Evolutionary conservation across 768 basidiomycete genomes (phyloP), one percentile per base, ranked within the genome.

Genomic region (Fistulinella prunicolor): DNA sequence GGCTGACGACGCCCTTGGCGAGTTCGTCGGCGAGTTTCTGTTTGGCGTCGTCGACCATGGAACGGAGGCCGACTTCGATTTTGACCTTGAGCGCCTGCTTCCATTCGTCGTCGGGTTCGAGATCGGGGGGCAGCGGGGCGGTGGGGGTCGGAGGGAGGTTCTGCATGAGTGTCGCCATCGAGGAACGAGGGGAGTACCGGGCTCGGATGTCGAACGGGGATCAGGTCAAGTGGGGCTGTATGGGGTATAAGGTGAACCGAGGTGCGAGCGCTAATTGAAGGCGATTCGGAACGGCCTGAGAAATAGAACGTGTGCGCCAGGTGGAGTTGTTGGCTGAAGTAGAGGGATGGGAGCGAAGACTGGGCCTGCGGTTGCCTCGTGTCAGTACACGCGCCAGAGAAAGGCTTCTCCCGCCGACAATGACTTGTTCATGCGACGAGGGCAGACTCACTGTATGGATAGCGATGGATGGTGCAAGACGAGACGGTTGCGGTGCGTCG

Each of bases 31-130:
- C 73, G 30, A 80, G 65, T 49, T 78, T 80, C 48, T 79, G 74
- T 66, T 82, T 82, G 17, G 86, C 80, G 50, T 85, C 85, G 46
- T 82, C 75, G 50, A 85, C 75, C 54, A 65, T 62, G 38, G 64
- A 58, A 30, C 54, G 59, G 42, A 73, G 59, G 8, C 67, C 68
- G 2, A 71, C 69, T 55, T 81, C 78, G 57, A 89, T 85, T 57
- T 73, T 70, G 34, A 73, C 70, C 58, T 60, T 69, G 56, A 80
- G 66, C 2, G 56, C 47, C 28, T 56, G 60, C 60, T 81, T 83
- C 81, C 82, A 83, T 49, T 70, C 65, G 2, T 77, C 74, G 64
- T 80, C 75, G 3, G 79, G 81, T 55, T 82, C 81, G 37, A 65
- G 54, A 57, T 70, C 63, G 28, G 50, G 49, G 23, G 47, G 51